phyloP scores from a whole-genome alignment of 352 stramenopile species.

The Phytophthora syringae region DNA sequence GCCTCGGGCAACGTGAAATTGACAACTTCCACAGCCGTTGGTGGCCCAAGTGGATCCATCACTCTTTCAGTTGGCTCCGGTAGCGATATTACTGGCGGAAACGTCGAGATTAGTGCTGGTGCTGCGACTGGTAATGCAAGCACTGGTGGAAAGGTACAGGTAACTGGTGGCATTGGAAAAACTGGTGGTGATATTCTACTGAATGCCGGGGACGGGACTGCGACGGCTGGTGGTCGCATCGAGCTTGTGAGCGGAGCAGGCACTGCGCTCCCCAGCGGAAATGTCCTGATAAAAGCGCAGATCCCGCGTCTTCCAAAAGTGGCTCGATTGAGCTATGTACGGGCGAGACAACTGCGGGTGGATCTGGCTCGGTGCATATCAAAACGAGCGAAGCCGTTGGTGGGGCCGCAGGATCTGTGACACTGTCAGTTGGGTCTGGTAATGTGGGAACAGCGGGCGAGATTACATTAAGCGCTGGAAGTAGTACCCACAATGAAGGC shows the following conservation, averaged over 20 bases:
- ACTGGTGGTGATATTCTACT: slow-evolving; percentile 17
- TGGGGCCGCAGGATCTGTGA: slow-evolving; percentile 29
- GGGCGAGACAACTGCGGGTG: slow-evolving; percentile 23
- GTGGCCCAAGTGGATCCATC: slow-evolving; percentile 32
- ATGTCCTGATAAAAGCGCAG: slow-evolving; percentile 31
- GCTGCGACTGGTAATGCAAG: slow-evolving; percentile 18
- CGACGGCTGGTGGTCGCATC: slow-evolving; percentile 27
- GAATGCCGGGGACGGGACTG: slow-evolving; percentile 15
- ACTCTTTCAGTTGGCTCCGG: slow-evolving; percentile 25
- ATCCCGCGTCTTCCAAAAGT: slow-evolving; percentile 19
- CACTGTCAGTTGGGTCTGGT: slow-evolving; percentile 33
- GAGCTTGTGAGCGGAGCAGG: slow-evolving; percentile 34
- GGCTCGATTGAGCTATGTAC: slow-evolving; percentile 30
- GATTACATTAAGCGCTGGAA: slow-evolving; percentile 33
- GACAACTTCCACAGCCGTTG: slow-evolving; percentile 19
- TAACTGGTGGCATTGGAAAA: slow-evolving; percentile 17
- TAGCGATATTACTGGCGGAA: slow-evolving; percentile 15
- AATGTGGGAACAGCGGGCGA: slow-evolving; percentile 13
- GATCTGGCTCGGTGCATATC: slow-evolving; percentile 23
- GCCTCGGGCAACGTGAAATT: slow-evolving; percentile 36
- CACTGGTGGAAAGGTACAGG: slow-evolving; percentile 13
- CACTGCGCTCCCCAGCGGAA: slow-evolving; percentile 22
- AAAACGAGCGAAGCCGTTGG: slow-evolving; percentile 23
- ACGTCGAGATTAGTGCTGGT: slow-evolving; percentile 27
- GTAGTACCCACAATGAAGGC: slow-evolving; percentile 19